phyloP scores from a whole-genome alignment of 2,329 filamentous ascomycete genomes.

The Ophiostoma angusticollis region DNA sequence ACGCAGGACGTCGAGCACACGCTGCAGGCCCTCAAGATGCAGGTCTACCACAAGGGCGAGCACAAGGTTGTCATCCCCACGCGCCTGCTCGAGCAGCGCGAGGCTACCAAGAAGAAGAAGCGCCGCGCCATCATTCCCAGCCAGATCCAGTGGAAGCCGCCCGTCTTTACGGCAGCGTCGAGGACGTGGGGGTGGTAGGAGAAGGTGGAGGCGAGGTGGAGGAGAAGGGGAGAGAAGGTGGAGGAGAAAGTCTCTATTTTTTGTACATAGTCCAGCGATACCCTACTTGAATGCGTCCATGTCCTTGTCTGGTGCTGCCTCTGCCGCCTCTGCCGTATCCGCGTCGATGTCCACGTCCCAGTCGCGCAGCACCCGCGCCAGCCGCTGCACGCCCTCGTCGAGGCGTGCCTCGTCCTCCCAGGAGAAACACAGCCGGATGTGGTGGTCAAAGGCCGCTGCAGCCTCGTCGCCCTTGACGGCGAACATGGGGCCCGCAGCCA shows the following conservation, averaged over 20 bases:
- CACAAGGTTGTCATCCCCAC: slow-evolving; percentile 92
- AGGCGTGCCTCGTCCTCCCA: slow-evolving; percentile 57
- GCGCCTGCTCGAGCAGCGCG: slow-evolving; percentile 63
- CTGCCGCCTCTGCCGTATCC: slow-evolving; percentile 20
- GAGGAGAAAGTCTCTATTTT: background rate
- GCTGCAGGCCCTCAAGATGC: slow-evolving; percentile 84
- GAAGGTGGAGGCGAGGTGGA: slow-evolving; percentile 51
- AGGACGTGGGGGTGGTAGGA: slow-evolving; percentile 88
- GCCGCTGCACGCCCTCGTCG: slow-evolving; percentile 48
- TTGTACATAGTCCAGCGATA: slow-evolving; percentile 2
- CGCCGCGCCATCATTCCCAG: slow-evolving; percentile 64
- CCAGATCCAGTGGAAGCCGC: slow-evolving; percentile 86
- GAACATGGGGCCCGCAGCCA: slow-evolving; percentile 60
- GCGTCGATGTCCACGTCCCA: slow-evolving; percentile 17
- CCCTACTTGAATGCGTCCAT: slow-evolving; percentile 8
- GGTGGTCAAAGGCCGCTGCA: slow-evolving; percentile 41
- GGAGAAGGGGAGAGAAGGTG: slow-evolving; percentile 62
- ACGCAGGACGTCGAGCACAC: slow-evolving; percentile 93
- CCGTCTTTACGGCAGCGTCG: slow-evolving; percentile 79
- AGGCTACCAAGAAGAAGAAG: slow-evolving; percentile 69
- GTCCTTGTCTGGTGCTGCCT: background rate
- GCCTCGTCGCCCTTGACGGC: slow-evolving; percentile 46
- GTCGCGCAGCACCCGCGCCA: slow-evolving; percentile 14
- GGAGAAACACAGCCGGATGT: slow-evolving; percentile 56
- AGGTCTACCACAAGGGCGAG: slow-evolving; percentile 89